Evolutionary conservation across 2,329 filamentous ascomycete species (phyloP), one percentile per base, ranked within the genome.

Genomic region (Fusarium keratoplasticum): DNA sequence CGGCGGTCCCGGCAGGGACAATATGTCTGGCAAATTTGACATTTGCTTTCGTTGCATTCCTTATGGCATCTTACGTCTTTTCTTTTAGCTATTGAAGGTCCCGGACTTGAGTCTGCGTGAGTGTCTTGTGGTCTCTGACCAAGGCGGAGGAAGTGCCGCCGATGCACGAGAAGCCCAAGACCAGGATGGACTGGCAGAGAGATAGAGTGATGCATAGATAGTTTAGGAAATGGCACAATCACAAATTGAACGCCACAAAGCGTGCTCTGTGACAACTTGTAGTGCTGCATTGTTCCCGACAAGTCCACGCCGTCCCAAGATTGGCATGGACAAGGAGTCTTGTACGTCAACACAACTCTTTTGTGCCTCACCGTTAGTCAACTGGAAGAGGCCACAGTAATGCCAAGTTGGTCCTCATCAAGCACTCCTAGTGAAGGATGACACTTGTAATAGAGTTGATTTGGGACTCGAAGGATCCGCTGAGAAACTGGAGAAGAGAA

Each of bases 11-110:
- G 66, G 42, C 64, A 71, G 76, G 74, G 73, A 77, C 69, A 70
- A n/a, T 70, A 61, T 79, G 76, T 79, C 76, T 70, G 76, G 77
- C 77, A 79, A 77, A 76, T 79, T 79, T 75, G 77, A 79, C 52
- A 79, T 79, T 79, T 79, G 77, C 77, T 74, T 79, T 79, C 74
- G 55, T 75, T 77, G 77, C 74, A 78, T 77, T 78, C 76, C 67
- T 78, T 69, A 70, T 42, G 59, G 63, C 69, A 76, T 70, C 60
- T 67, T 69, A 61, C 59, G 55, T 61, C 38, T 72, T 62, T 67
- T 54, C 65, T 63, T 64, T 47, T 47, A 55, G 59, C 65, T 77
- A 42, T 58, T 58, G 38, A 58, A 57, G 52, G 31, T 18, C 62
- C 18, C 40, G 54, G 69, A 50, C 36, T 67, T 60, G 29, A 35